Evolutionary conservation across 106 monocot species (phyloP), one percentile per base, ranked within the genome.

Genomic region (Iris macrosiphon): DNA sequence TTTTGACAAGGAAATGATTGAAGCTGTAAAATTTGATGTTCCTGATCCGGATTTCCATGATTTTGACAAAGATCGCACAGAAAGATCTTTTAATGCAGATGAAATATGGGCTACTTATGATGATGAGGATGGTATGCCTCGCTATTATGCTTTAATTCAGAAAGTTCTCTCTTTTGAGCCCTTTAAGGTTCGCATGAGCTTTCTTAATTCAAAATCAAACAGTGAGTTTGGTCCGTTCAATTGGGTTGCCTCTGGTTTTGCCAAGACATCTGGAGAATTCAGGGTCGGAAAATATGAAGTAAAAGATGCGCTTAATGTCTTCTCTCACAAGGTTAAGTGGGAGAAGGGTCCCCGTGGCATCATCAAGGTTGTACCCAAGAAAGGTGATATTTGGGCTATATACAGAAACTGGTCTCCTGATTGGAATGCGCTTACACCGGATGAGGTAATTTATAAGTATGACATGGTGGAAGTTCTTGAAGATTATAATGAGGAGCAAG

Each of bases 301-400:
- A 27, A 59, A 54, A 44, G 64, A 71, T 23, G 61, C 61, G 25
- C 39, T 89, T 20, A 80, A 84, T 62, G 74, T 74, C 24, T 89
- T 89, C 49, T 89, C 89, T 12, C 89, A 89, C 47, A 52, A 20
- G 38, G 77, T 89, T 26, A 74, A 46, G 5, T 84, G 67, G 66
- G 77, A 73, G 41, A 89, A 80, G 74, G 70, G 72, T 6, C 21
- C 52, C n/a, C 80, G 77, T n/a, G 80, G 83, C 17, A 42, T 71
- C 17, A 66, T 85, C 25, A 75, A 49, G 52, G 74, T 84, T 63
- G 26, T 80, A 68, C 89, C 89, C 2, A 70, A 40, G 20, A 73
- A 77, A 71, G 89, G 80, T 47, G 83, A 89, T 16, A 57, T 74
- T 43, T 89, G 89, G 89, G 89, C 84, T 7, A 42, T 89, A 4